These are phyloP conservation scores for Pseudogymnoascus sp. DNA, from an alignment of 2,329 filamentous ascomycete genomes.

Conservation along the genomic window DNA sequence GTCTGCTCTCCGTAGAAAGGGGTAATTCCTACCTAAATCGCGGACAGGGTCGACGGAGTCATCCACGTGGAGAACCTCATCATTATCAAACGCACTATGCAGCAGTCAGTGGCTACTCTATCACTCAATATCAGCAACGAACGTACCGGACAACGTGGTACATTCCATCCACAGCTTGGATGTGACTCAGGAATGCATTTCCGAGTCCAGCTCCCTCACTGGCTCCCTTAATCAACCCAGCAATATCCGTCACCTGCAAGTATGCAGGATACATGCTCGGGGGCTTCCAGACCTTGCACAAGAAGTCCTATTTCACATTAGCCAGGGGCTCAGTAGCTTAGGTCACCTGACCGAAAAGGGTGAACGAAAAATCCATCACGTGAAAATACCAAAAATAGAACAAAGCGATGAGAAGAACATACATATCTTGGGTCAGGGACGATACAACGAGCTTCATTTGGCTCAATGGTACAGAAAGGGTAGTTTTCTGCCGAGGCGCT, in stretches of 20 bases:
- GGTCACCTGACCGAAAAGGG: neutral
- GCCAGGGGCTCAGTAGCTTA: neutral
- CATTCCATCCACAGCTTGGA: constrained; percentile 39
- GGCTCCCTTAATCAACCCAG: constrained; percentile 38
- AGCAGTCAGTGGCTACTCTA: neutral
- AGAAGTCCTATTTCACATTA: constrained; percentile 31
- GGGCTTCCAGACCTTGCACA: constrained; percentile 39
- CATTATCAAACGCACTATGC: constrained; percentile 35
- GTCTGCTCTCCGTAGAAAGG: constrained; percentile 13
- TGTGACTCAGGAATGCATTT: constrained; percentile 39
- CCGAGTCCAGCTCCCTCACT: constrained; percentile 37
- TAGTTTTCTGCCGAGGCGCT: constrained; percentile 38
- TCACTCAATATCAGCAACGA: neutral
- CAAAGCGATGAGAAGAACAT: constrained; percentile 18
- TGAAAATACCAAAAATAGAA: constrained; percentile 1
- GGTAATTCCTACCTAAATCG: constrained; percentile 31
- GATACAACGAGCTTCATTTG: constrained; percentile 38
- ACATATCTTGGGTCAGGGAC: constrained; percentile 38
- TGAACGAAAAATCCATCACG: neutral
- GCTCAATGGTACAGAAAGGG: constrained; percentile 40
- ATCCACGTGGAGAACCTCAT: constrained; percentile 39
- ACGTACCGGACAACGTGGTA: constrained; percentile 36
- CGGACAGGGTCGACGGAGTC: constrained; percentile 38
- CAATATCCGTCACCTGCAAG: constrained; percentile 39
- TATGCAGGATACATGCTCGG: constrained; percentile 38